Base-by-base conservation (phyloP, 352 stramenopile genomes). In the Globisporangium acanthophoron region DNA sequence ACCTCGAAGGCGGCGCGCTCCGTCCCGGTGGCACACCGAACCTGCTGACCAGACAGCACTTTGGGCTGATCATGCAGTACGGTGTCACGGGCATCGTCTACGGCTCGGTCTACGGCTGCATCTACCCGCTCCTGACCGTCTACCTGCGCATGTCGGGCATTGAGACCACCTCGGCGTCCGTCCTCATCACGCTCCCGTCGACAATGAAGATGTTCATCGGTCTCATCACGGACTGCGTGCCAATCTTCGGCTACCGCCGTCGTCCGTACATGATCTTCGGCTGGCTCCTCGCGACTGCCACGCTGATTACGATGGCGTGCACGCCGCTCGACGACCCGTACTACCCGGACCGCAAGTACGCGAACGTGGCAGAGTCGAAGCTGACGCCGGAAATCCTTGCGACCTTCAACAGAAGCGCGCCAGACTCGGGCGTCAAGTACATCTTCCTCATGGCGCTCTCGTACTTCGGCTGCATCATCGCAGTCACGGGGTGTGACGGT, bases 401-500 rank as follows among this genome's bases (percentile, higher is more conserved):
- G 11, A 58, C 70, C n/a, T 71, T 87, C 63, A 75, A 87, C 54
- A 61, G 67, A 16, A 67, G 75, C 47, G 76, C 77, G 3, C 76
- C 74, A 3, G 15, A 66, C 52, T 53, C 54, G 11, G 80, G 77
- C 20, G 61, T 62, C 51, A 82, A 76, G 58, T 75, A 83, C 54
- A 68, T 87, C 31, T 31, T 80, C 11, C 63, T 90, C 52, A 76
- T 90, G 66, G 55, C 76, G 37, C 46, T 87, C 31, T 71, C 77
- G n/a, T 85, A 81, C 37, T 51, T 90, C 37, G 75, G 76, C 20
- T 76, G 67, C 35, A 70, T 88, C 11, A 39, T 90, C 13, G 78
- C 71, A 0, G 73, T 82, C 60, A 79, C 71, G 20, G 74, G 67
- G 3, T 68, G 58, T 12, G 73, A 71, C 54, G 80, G 74, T 15